Evolutionary conservation across 768 basidiomycete genomes (phyloP).

Genomic region (Dioszegia hungarica): DNA sequence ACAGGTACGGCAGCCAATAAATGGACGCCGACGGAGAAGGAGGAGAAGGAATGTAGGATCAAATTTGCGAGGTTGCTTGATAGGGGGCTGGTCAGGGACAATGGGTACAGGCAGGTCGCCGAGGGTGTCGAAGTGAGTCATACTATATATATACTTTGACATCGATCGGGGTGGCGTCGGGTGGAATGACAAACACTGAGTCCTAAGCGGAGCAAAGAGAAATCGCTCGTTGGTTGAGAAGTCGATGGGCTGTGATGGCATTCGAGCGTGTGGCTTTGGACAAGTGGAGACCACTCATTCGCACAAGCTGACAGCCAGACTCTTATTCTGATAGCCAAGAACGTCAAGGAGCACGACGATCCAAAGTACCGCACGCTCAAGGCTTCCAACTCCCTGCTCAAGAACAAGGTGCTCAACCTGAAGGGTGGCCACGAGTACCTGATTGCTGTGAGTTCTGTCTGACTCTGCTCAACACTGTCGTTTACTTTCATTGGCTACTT

Average conservation of each 20-base stretch:
- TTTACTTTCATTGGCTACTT: not conserved
- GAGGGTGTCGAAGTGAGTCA: constrained; percentile 38
- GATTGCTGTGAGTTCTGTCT: constrained; percentile 28
- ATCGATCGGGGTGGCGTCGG: not conserved
- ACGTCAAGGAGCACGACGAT: constrained; percentile 30
- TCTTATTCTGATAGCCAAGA: constrained; percentile 37
- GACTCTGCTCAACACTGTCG: too few relatives aligned
- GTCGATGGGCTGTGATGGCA: too few relatives aligned
- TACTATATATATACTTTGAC: too few relatives aligned
- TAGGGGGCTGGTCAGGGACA: constrained; percentile 41
- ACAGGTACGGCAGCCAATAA: not conserved
- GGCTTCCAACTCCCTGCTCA: constrained; percentile 26
- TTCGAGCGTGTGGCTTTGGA: too few relatives aligned
- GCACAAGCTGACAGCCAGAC: constrained; percentile 22
- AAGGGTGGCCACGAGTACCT: constrained; percentile 40
- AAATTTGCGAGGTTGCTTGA: constrained; percentile 36
- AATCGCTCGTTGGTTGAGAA: too few relatives aligned
- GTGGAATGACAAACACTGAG: not conserved
- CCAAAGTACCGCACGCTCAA: constrained; percentile 34
- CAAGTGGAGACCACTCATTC: too few relatives aligned
- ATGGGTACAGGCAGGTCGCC: constrained; percentile 29
- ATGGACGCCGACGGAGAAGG: constrained; percentile 26
- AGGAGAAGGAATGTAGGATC: constrained; percentile 23
- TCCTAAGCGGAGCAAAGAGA: too few relatives aligned
- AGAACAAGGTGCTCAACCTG: constrained; percentile 31